Percentiles rank a stretch among this genome's conserved stretches.
These are phyloP conservation scores for Lanzia echinophila DNA, from an alignment of 2,329 filamentous ascomycete genomes.

Conservation along the genomic window DNA sequence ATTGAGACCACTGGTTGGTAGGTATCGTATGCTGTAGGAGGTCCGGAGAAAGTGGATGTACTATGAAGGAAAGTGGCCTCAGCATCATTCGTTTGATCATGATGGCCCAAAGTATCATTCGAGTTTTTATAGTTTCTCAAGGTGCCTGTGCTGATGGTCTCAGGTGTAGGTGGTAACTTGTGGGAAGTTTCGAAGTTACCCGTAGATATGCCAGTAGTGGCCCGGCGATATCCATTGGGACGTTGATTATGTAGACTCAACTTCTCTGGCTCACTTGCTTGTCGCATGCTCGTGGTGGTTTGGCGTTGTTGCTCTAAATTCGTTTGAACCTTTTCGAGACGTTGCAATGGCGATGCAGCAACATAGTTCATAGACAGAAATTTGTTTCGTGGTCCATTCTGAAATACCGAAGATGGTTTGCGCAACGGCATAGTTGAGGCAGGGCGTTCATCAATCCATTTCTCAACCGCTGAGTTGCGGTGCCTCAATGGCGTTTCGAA, in stretches of 20 bases:
- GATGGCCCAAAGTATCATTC: conserved; percentile 38
- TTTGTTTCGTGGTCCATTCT: conserved; percentile 25
- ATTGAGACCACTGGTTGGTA: conserved; percentile 21
- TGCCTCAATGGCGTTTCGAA: conserved; percentile 16
- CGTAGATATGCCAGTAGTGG: conserved; percentile 20
- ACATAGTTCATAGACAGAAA: conserved; percentile 43
- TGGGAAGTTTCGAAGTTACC: conserved; percentile 32
- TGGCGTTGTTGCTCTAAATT: conserved; percentile 18
- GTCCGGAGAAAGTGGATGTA: conserved; percentile 17
- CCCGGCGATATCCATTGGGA: conserved; percentile 13
- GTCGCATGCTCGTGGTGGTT: conserved; percentile 2
- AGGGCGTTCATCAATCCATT: conserved; percentile 29
- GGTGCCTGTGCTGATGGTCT: conserved; percentile 30
- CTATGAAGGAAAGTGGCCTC: conserved; percentile 18
- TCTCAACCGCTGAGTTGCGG: conserved; percentile 23
- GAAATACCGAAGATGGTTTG: conserved; percentile 5
- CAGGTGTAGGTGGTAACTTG: conserved; percentile 31
- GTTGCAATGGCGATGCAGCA: conserved; percentile 45
- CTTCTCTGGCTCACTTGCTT: background rate
- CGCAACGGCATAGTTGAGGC: conserved; percentile 11
- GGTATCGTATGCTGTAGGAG: conserved; percentile 10
- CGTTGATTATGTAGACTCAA: conserved; percentile 6
- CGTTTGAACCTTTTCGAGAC: conserved; percentile 39
- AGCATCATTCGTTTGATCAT: conserved; percentile 12
- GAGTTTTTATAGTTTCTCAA: conserved; percentile 43